These are phyloP conservation scores for Boletellus emodensis DNA, from an alignment of 768 basidiomycete species.

Conservation along the genomic window DNA sequence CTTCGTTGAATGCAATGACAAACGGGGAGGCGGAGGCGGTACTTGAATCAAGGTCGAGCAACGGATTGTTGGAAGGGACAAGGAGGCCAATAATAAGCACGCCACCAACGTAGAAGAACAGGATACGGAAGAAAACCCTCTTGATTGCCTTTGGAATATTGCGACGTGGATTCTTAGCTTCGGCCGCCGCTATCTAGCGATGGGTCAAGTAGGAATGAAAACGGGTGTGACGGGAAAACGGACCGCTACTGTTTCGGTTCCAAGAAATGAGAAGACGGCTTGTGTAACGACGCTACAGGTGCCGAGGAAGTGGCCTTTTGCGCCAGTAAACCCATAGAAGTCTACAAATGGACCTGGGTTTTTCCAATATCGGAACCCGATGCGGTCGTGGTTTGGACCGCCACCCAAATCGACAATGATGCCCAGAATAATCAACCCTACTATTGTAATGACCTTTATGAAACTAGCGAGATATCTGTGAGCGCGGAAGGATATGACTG, in stretches of 20 bases:
- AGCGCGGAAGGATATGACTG: background rate
- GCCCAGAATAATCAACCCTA: conserved; percentile 43
- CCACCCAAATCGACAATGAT: conserved; percentile 51
- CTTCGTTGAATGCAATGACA: conserved; percentile 52
- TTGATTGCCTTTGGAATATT: conserved; percentile 39
- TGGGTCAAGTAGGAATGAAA: background rate
- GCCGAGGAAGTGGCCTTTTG: conserved; percentile 48
- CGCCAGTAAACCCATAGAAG: conserved; percentile 36
- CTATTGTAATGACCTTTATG: conserved; percentile 50
- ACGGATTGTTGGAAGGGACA: conserved; percentile 43
- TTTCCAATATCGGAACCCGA: conserved; percentile 46
- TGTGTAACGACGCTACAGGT: conserved; percentile 52
- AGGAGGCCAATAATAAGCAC: conserved; percentile 47
- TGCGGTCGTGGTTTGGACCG: conserved; percentile 49
- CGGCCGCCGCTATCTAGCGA: conserved; percentile 40
- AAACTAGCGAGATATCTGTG: conserved; percentile 27
- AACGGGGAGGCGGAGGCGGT: conserved; percentile 50
- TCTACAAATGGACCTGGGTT: conserved; percentile 58
- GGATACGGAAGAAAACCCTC: conserved; percentile 44
- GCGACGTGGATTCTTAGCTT: conserved; percentile 47
- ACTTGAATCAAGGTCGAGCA: conserved; percentile 34
- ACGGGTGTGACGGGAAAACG: conserved; percentile 2
- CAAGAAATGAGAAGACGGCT: conserved; percentile 58
- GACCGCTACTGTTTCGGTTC: conserved; percentile 51
- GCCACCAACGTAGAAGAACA: conserved; percentile 37